Evolutionary conservation across 345 rosid genomes (phyloP), one percentile per base, ranked within the genome.

Genomic region (Arabis alpina): DNA sequence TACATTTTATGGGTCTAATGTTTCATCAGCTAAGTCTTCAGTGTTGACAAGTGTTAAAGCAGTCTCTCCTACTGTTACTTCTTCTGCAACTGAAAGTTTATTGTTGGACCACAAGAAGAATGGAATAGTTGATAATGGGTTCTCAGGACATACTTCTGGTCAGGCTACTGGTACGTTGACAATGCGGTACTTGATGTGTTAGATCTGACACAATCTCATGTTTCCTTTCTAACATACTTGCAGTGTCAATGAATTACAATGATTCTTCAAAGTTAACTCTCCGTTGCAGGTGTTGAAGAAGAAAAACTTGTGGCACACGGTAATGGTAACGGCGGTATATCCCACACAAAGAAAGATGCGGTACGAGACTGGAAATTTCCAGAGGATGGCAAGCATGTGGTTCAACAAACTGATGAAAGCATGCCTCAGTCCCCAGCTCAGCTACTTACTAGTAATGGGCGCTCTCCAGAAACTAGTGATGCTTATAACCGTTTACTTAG

Each of bases 401-500:
- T 73, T 65, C 81, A 66, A 30, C 78, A 69, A 42, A 70, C 62
- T 34, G 70, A 65, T 71, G 71, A 68, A 76, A 75, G 74, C 62
- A 70, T 61, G 67, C 70, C 72, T 19, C 80, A 74, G 57, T 58
- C 72, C 55, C 54, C 77, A 60, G 65, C 45, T 54, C 80, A 43
- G 70, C 66, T 56, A 71, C 71, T 54, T 49, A 76, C 70, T 60
- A 66, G 73, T 23, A 79, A 79, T 60, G 81, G 63, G 44, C 72
- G 78, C 51, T 75, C 73, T 58, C 66, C 75, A 49, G 64, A 83
- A 55, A 67, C 72, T 40, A 68, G 69, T 36, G 75, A 76, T 66
- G 57, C 77, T 52, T 92, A 92, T 77, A 60, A 88, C 80, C 64
- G 63, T 64, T 81, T 86, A 66, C 80, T 92, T 57, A 81, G 82